Base-by-base conservation (phyloP, 768 basidiomycete genomes). In the Megacollybia marginata region DNA sequence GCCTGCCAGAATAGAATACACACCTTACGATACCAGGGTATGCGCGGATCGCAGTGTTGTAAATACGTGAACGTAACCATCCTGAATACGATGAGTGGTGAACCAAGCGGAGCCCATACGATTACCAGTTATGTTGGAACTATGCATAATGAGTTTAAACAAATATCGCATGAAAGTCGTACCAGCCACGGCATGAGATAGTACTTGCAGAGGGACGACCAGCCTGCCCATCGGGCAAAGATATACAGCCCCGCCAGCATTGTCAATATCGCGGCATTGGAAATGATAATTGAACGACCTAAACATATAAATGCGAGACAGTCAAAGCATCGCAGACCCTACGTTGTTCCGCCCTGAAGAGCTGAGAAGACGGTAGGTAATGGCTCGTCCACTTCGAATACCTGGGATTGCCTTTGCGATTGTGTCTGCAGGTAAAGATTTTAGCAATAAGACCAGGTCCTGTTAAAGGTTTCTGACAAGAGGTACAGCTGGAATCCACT, bases 21-120 rank as follows among this genome's bases (percentile, higher is more conserved):
- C n/a, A 50, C 49, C 38, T 59, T 60, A 46, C 80, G 74, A 59
- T 80, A 83, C 53, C 81, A 80, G 0, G 81, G 80, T 28, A 82
- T 69, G 0, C 69, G 72, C 5, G 77, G 75, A 56, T 80, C 79
- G 47, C 77, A 79, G 55, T 83, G 81, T 42, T 82, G 81, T 11
- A 83, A 66, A 56, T 79, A 80, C 1, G 79, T 79, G 55, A 80
- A 73, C 66, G 75, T 76, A 46, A 81, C 76, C 57, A 83, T 78
- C 79, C 79, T 75, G 44, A 53, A 54, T 45, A 49, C 53, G 51
- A 38, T 19, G 40, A 48, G 50, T 51, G 35, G 19, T 11, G 23
- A 23, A 36, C 5, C 15, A n/a, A 32, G 23, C 12, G 35, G 15
- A 16, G 34, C 13, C 28, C 55, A 23, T 46, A 9, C 19, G 50